These are phyloP conservation scores for Leishmania guyanensis DNA, from an alignment of 208 protist genomes.

Conservation along the genomic window DNA sequence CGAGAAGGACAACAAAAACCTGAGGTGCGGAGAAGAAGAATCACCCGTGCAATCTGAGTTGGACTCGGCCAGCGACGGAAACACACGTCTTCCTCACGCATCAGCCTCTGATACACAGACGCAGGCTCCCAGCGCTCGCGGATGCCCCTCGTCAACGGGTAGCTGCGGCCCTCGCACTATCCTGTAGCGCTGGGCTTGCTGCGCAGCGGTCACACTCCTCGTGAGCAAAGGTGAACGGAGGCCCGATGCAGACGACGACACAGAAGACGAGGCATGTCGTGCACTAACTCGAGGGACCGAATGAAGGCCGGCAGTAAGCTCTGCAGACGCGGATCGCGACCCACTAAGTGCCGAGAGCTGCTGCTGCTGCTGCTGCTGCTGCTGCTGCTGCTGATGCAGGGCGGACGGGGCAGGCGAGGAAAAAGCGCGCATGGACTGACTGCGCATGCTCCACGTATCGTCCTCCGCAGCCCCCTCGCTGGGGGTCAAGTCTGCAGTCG, in stretches of 20 bases:
- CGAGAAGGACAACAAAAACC: background rate
- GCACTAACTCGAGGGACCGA: background rate
- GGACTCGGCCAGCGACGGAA: background rate
- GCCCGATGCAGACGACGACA: background rate
- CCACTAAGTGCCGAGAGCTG: background rate
- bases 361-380: background rate
- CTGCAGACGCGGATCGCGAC: background rate
- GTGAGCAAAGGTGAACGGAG: background rate
- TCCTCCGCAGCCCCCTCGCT: slow-evolving; percentile 20
- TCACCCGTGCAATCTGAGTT: background rate
- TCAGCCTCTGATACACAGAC: background rate
- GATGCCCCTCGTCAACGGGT: background rate
- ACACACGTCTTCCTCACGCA: background rate
- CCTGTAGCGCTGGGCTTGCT: slow-evolving; percentile 14
- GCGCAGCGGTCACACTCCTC: background rate
- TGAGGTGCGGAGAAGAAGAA: background rate
- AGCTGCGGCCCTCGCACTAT: background rate
- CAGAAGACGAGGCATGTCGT: background rate
- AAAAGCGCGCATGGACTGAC: slow-evolving; percentile 2
- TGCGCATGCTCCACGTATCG: slow-evolving; percentile 5
- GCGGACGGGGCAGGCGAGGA: background rate
- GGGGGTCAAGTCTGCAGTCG: slow-evolving; percentile 27
- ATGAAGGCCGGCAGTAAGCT: background rate
- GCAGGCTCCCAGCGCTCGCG: background rate
- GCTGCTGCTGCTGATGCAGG: background rate